Evolutionary conservation across 257 asterid species (phyloP).

Genomic region (Solanum microdontum): DNA sequence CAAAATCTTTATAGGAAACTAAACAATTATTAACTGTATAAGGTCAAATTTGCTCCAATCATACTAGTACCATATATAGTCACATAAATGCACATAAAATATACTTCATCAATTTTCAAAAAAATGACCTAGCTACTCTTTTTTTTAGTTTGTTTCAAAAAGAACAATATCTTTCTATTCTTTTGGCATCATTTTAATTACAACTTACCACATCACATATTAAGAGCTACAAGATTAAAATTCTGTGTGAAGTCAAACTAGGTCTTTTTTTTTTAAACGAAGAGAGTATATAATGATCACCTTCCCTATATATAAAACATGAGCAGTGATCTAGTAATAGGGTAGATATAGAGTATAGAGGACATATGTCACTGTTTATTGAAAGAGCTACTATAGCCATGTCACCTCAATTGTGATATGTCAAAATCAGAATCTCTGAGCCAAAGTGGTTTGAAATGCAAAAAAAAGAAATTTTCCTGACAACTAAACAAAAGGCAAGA

Average conservation of each 20-base stretch:
- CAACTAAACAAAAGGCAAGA: constrained; percentile 19
- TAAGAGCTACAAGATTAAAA: too few species aligned
- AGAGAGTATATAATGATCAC: neutral
- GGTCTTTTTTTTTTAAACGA: too few species aligned
- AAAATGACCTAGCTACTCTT: too few species aligned
- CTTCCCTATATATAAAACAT: neutral
- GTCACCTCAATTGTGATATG: constrained; percentile 24
- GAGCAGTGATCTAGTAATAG: neutral
- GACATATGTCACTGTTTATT: neutral
- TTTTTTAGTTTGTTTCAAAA: too few species aligned
- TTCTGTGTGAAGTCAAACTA: fast-evolving
- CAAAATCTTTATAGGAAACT: neutral
- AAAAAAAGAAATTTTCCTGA: constrained; percentile 18
- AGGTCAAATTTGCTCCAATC: neutral
- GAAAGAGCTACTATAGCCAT: constrained; percentile 10
- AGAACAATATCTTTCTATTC: too few species aligned
- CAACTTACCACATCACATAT: too few species aligned
- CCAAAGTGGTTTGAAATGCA: constrained; percentile 10
- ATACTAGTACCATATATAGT: neutral
- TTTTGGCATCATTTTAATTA: too few species aligned
- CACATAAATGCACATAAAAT: neutral
- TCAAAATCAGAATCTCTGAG: constrained; percentile 47
- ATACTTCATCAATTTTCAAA: neutral
- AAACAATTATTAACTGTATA: neutral
- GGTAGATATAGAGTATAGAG: constrained; percentile 2